phyloP scores from a whole-genome alignment of 441 rosid genomes.

The Corymbia citriodora region DNA sequence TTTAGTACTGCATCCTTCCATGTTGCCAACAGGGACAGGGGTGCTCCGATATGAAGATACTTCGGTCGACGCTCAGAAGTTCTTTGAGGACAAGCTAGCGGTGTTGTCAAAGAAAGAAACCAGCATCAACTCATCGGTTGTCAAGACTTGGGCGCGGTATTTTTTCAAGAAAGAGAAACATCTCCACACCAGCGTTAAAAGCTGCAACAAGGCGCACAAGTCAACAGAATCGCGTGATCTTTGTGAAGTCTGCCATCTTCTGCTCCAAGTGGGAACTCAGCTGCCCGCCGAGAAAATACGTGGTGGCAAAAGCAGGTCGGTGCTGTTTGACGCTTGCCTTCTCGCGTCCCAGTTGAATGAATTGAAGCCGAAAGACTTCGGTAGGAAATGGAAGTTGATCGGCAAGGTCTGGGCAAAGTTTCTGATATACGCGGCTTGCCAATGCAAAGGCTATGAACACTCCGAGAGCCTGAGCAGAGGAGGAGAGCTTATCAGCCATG shows the following conservation, averaged over 20 bases:
- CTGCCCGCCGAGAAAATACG: rapidly evolving
- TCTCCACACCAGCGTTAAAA: rapidly evolving
- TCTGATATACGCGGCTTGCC: background rate
- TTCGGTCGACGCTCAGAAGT: rapidly evolving
- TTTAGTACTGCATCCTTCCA: background rate
- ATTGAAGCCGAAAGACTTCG: rapidly evolving
- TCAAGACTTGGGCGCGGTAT: rapidly evolving
- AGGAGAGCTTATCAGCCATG: background rate
- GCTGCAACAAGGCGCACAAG: background rate
- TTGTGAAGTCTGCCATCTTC: background rate
- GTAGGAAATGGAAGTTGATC: background rate
- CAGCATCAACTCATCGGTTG: background rate
- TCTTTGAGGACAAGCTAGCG: background rate
- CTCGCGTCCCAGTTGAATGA: background rate
- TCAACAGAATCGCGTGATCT: rapidly evolving
- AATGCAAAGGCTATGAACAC: background rate
- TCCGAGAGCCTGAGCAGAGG: background rate
- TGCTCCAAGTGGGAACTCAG: background rate
- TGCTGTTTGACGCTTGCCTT: background rate
- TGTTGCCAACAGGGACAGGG: background rate
- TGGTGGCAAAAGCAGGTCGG: background rate
- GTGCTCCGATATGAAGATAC: background rate
- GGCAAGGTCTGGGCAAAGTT: background rate
- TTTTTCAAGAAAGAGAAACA: background rate
- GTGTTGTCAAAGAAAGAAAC: background rate